Evolutionary conservation across 169 alveolate species (phyloP).

Genomic region (Cryptosporidium parvum): DNA sequence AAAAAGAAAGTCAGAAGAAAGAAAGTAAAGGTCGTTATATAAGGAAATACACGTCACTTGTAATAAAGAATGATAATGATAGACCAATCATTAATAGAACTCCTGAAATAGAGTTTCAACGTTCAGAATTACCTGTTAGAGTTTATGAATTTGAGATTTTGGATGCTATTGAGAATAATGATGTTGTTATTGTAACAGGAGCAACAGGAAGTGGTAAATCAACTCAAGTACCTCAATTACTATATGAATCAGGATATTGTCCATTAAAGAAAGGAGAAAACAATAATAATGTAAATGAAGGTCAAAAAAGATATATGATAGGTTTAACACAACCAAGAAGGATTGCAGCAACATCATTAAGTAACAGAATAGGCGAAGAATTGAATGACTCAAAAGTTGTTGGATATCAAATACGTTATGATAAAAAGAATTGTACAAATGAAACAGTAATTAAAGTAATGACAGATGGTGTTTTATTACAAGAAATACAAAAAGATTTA

Average conservation of each 20-base stretch:
- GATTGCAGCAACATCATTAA: conserved; percentile 96
- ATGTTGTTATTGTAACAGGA: conserved; percentile 95
- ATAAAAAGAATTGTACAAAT: conserved; percentile 79
- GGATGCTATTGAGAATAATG: conserved; percentile 89
- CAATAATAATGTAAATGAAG: conserved; percentile 17
- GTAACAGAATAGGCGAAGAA: conserved; percentile 94
- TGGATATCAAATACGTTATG: conserved; percentile 91
- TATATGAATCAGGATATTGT: conserved; percentile 94
- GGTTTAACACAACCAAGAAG: conserved; percentile 98
- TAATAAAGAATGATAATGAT: neutral
- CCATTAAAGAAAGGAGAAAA: conserved; percentile 80
- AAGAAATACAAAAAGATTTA: conserved; percentile 93
- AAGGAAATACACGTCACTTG: conserved; percentile 25
- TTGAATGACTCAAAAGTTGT: conserved; percentile 84
- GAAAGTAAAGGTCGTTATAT: conserved; percentile 22
- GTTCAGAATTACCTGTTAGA: conserved; percentile 88
- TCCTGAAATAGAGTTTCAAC: conserved; percentile 81
- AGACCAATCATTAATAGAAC: conserved; percentile 77
- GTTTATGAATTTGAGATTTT: conserved; percentile 93
- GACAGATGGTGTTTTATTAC: conserved; percentile 99
- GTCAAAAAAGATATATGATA: conserved; percentile 78
- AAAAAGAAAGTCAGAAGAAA: neutral
- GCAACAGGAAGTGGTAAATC: conserved; percentile 99
- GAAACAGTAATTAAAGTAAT: conserved; percentile 92
- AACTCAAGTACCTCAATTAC: conserved; percentile 96